A percentile compares a stretch with the other conserved stretches of the same genome.
Conservation (phyloP, 169 alveolate species). For the Plasmodium vinckei region DNA sequence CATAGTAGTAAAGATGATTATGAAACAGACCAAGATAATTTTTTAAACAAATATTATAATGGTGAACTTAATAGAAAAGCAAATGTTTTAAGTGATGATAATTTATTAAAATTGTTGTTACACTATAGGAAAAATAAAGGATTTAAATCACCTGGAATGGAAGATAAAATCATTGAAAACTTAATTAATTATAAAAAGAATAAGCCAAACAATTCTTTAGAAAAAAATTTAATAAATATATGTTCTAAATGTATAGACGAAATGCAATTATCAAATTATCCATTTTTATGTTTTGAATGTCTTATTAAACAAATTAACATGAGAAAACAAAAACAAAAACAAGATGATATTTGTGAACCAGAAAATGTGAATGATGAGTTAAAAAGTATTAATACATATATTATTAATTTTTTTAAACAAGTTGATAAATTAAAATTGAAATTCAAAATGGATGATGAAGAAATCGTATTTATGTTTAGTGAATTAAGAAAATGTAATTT, state of each 20-base stretch:
- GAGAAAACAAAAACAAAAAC: conserved; percentile 6
- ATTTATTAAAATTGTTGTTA: conserved; percentile 22
- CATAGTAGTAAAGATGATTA: not conserved
- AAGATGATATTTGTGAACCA: not conserved
- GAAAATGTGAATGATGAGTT: conserved; percentile 21
- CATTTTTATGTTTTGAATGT: conserved; percentile 53
- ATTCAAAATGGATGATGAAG: conserved; percentile 60
- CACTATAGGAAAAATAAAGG: conserved; percentile 24
- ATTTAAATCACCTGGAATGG: conserved; percentile 8
- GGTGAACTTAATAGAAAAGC: not conserved
- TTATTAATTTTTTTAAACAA: conserved; percentile 27
- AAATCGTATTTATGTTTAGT: conserved; percentile 9
- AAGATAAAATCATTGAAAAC: conserved; percentile 41
- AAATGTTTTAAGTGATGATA: conserved; percentile 22
- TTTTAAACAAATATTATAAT: not conserved
- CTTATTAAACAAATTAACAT: conserved; percentile 29
- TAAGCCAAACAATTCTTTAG: not conserved
- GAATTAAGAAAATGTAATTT: conserved; percentile 32
- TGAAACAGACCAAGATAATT: not conserved
- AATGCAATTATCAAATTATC: conserved; percentile 28
- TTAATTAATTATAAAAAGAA: conserved; percentile 29
- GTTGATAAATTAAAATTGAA: conserved; percentile 23
- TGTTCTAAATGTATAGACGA: conserved; percentile 49
- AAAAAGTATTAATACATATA: conserved; percentile 24
- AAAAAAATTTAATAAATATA: conserved; percentile 11